Base-by-base conservation (phyloP, 345 rosid genomes). In the Rhizophora apiculata region DNA sequence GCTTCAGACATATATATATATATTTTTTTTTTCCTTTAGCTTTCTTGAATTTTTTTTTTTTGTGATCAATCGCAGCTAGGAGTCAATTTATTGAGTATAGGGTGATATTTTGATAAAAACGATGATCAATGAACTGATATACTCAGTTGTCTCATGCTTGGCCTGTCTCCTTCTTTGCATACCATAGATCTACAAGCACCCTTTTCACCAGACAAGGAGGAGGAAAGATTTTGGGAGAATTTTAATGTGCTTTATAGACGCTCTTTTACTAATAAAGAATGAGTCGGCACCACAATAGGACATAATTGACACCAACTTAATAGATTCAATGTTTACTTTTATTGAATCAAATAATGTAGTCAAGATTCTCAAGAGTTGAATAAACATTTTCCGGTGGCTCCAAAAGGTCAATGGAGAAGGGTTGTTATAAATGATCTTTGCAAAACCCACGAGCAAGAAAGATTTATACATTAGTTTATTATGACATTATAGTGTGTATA, bases 151-250 rank as follows among this genome's bases (percentile, higher is more conserved):
- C 49, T 34, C 51, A 26, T 65, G 62, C 37, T 60, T 21, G 53
- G 18, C 48, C 54, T 72, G 80, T 72, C 80, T 75, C 79, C 77
- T 57, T 73, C 68, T 76, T 34, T 63, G 68, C 67, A 65, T 29
- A 69, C 84, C 78, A 51, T 11, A 32, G 65, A 69, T 73, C 62
- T 56, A 64, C 53, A 55, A 64, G 70, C 80, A 58, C 71, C 88
- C 79, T 68, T 6, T 83, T 80, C 76, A 13, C 43, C 72, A 65
- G 85, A 87, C 85, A 78, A 24, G 65, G 36, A 43, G 34, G 34
- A 11, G 20, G 26, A 68, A 56, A 70, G 69, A 68, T 73, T 32
- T 69, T 59, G 49, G 31, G 48, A 54, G 49, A 54, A 54, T 22
- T 46, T 61, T 59, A 56, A 68, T 32, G 36, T 58, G 68, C 55